phyloP scores from a whole-genome alignment of 768 basidiomycete species.

The Amanita rimosa region DNA sequence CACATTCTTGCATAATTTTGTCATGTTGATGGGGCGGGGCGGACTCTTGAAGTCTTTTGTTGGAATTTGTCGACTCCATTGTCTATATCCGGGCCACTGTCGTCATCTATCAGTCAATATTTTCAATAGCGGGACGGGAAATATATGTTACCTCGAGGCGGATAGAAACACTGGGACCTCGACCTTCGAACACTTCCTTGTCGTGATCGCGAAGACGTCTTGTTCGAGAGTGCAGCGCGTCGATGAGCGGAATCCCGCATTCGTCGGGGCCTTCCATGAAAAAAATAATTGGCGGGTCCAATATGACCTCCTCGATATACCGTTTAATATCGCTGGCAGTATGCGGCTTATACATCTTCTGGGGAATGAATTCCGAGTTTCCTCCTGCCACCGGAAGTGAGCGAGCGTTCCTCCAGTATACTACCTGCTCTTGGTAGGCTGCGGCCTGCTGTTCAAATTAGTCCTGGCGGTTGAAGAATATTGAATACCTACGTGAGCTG shows the following conservation, averaged over 20 bases:
- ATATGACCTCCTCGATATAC: constrained; percentile 59
- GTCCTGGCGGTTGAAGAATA: neutral
- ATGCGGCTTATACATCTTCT: constrained; percentile 63
- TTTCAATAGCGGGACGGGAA: constrained; percentile 1
- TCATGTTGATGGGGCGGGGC: constrained; percentile 64
- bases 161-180: constrained; percentile 74
- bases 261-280: constrained; percentile 38
- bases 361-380: constrained; percentile 44
- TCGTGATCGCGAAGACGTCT: constrained; percentile 45
- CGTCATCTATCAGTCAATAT: constrained; percentile 7
- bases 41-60: constrained; percentile 74
- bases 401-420: neutral
- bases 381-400: neutral
- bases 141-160: constrained; percentile 48
- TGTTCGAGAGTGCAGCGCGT: constrained; percentile 52
- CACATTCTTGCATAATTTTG: constrained; percentile 70
- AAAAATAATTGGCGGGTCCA: constrained; percentile 60
- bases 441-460: neutral
- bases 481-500: neutral
- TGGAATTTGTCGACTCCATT: constrained; percentile 75
- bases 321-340: constrained; percentile 68
- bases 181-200: constrained; percentile 54
- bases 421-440: neutral
- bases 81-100: constrained; percentile 73
- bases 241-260: constrained; percentile 50